Conservation (phyloP, 2,329 filamentous ascomycete genomes). For the Annulohypoxylon truncatum region DNA sequence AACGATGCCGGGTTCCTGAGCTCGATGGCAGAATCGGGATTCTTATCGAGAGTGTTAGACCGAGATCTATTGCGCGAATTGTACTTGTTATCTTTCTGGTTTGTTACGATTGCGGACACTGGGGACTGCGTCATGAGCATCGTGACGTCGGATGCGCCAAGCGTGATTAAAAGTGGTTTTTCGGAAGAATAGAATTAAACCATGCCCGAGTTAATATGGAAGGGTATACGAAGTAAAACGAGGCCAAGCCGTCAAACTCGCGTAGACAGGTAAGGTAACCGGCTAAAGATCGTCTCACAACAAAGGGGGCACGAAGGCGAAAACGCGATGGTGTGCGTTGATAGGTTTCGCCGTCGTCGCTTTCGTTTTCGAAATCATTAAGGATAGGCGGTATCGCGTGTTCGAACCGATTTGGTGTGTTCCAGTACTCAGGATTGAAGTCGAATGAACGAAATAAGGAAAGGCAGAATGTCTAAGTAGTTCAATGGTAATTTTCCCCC, state of each 20-base stretch:
- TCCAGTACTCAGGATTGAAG: constrained; percentile 13
- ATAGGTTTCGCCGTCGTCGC: constrained; percentile 19
- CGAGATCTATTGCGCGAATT: constrained; percentile 51
- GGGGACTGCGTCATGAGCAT: constrained; percentile 67
- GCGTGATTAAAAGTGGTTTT: constrained; percentile 29
- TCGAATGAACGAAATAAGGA: constrained; percentile 27
- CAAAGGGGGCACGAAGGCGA: constrained; percentile 16
- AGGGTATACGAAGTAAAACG: constrained; percentile 20
- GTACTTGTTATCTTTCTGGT: constrained; percentile 55
- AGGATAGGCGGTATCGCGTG: constrained; percentile 24
- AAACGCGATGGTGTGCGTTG: constrained; percentile 17
- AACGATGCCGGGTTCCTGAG: constrained; percentile 50
- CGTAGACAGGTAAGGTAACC: constrained; percentile 1
- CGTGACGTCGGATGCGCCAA: constrained; percentile 53
- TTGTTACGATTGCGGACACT: constrained; percentile 59
- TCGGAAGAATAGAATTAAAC: constrained; percentile 43
- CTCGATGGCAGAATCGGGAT: constrained; percentile 49
- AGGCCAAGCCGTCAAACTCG: constrained; percentile 28
- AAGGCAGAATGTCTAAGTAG: constrained; percentile 23
- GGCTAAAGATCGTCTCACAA: constrained; percentile 17
- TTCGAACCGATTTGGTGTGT: constrained; percentile 1
- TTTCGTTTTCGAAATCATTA: constrained; percentile 30
- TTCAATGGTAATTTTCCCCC: constrained; percentile 5
- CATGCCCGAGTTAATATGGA: constrained; percentile 44
- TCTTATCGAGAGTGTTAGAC: constrained; percentile 47